These are phyloP conservation scores for Xenosphaeropsis pyriputrescens DNA, from an alignment of 2,329 filamentous ascomycete genomes.

Conservation along the genomic window DNA sequence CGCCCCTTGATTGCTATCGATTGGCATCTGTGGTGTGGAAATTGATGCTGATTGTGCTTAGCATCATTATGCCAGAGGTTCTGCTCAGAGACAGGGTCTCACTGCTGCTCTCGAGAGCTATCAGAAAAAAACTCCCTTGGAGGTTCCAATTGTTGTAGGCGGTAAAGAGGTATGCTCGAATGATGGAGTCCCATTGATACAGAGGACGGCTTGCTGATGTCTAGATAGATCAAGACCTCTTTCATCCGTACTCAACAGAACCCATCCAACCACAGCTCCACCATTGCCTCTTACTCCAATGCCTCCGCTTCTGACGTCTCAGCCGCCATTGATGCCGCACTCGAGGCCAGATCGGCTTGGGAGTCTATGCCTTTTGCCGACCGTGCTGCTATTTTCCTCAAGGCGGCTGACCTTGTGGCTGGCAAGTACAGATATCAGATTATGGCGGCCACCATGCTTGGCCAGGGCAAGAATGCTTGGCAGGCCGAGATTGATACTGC, in stretches of 20 bases:
- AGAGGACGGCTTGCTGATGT: constrained; percentile 11
- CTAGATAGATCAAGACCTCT: constrained; percentile 43
- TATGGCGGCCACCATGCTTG: constrained; percentile 25
- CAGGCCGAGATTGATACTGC: constrained; percentile 82
- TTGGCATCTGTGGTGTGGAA: not conserved
- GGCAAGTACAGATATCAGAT: constrained; percentile 90
- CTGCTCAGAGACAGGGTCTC: constrained; percentile 60
- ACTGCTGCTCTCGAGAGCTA: constrained; percentile 55
- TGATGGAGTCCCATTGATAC: not conserved
- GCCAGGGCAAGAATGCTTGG: constrained; percentile 24
- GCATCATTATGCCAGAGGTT: constrained; percentile 78
- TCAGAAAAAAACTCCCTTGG: constrained; percentile 51
- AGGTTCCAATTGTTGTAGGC: constrained; percentile 73
- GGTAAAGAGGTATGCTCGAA: constrained; percentile 51
- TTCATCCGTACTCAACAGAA: constrained; percentile 56
- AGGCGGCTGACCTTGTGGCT: constrained; percentile 79
- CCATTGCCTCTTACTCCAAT: constrained; percentile 69
- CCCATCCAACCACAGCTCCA: constrained; percentile 60
- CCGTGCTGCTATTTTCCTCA: constrained; percentile 82
- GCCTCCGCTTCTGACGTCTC: constrained; percentile 61
- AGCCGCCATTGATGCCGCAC: constrained; percentile 64
- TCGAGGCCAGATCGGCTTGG: constrained; percentile 72
- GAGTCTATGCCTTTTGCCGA: constrained; percentile 75
- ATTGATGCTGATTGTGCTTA: constrained; percentile 20
- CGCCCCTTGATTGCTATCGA: not conserved